A percentile compares a stretch with the other conserved stretches of the same genome.
Evolutionary conservation across 75 land plant species (phyloP).

Genomic region (Cupressus sempervirens): DNA sequence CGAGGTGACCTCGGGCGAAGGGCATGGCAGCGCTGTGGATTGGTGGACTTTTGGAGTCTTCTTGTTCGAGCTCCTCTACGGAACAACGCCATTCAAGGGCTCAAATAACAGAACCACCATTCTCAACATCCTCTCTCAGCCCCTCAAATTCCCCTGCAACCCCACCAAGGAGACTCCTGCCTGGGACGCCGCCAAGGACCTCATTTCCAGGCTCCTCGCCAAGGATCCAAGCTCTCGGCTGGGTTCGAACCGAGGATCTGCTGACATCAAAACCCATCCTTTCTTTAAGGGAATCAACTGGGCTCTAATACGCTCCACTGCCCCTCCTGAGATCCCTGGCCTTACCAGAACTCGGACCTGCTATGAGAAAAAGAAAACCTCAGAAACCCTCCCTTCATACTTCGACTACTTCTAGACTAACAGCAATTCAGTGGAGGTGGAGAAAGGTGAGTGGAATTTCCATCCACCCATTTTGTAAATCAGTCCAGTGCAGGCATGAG

Average conservation of each 20-base stretch:
- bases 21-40: constrained; percentile 73
- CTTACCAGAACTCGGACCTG: neutral
- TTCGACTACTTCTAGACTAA: neutral
- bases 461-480: neutral
- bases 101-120: constrained; percentile 55
- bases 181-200: constrained; percentile 36
- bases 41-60: constrained; percentile 86
- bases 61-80: constrained; percentile 61
- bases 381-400: neutral
- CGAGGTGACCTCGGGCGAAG: constrained; percentile 68
- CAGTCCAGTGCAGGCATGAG: neutral
- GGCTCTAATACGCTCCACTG: constrained; percentile 62
- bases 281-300: constrained; percentile 70
- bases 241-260: constrained; percentile 48
- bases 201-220: constrained; percentile 48
- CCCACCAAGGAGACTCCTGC: constrained; percentile 13
- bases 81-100: constrained; percentile 76
- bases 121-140: constrained; percentile 55
- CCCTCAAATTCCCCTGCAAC: constrained; percentile 34
- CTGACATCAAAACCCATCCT: constrained; percentile 60
- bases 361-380: neutral
- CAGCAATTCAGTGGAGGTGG: neutral
- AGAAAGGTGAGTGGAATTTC: neutral
- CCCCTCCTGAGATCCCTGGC: constrained; percentile 55
- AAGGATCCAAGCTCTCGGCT: constrained; percentile 57